Conservation (phyloP, 371 early-diverging fungal genomes). For the Globomyces sp. region DNA sequence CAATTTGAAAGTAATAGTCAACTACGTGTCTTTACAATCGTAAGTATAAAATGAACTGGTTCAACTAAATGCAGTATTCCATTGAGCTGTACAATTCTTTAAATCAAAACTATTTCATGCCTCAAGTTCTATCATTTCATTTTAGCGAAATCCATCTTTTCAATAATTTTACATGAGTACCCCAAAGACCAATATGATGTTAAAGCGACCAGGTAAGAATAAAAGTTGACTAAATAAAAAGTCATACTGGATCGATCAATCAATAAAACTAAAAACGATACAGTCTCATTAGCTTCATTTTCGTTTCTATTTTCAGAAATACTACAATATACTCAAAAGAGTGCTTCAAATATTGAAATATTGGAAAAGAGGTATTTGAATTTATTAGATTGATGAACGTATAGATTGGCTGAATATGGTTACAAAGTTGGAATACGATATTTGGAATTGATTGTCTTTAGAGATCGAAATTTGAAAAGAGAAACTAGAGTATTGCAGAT, state of each 20-base stretch:
- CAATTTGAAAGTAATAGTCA: no score
- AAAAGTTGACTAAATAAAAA: no score
- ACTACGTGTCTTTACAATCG: no score
- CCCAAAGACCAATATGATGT: no score
- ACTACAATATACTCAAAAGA: conserved; percentile 90
- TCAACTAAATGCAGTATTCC: no score
- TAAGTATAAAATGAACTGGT: no score
- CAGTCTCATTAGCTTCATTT: conserved; percentile 77
- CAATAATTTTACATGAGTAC: no score
- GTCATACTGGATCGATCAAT: conserved; percentile 63
- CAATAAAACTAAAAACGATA: conserved; percentile 61
- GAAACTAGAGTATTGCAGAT: conserved; percentile 84
- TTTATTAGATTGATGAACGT: not conserved
- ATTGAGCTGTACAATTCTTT: no score
- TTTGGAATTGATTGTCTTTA: conserved; percentile 71
- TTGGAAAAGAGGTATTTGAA: conserved; percentile 76
- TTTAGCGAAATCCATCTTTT: no score
- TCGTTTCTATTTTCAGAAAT: conserved; percentile 93
- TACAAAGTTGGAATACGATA: conserved; percentile 88
- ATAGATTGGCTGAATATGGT: conserved; percentile 85
- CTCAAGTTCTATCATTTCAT: no score
- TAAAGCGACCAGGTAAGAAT: no score
- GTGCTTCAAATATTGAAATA: conserved; percentile 90
- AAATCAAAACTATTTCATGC: no score
- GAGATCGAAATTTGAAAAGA: conserved; percentile 77